Evolutionary conservation across 1,139 yeast genomes (phyloP).

Genomic region (Candida neerlandica): DNA sequence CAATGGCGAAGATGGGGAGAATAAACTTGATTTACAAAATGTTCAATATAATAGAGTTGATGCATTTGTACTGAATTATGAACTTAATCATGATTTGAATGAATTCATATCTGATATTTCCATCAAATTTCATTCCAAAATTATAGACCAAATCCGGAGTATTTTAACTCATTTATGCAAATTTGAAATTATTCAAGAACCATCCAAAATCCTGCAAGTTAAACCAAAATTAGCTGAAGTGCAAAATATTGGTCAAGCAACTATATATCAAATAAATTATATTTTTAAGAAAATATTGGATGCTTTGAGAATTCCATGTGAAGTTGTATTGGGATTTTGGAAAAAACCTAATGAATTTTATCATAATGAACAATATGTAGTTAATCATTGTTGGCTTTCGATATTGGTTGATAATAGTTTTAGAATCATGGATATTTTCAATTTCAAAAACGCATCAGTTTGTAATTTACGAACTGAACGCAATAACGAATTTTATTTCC

Average conservation of each 20-base stretch:
- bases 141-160: conserved; percentile 40
- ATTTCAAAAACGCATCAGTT: conserved; percentile 38
- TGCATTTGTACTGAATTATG: conserved; percentile 35
- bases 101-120: conserved; percentile 50
- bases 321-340: conserved; percentile 79
- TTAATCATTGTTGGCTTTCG: conserved; percentile 90
- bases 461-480: conserved; percentile 35
- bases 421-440: conserved; percentile 65
- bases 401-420: conserved; percentile 75
- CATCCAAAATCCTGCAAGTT: conserved; percentile 37
- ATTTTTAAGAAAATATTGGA: conserved; percentile 74
- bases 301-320: conserved; percentile 70
- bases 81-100: conserved; percentile 36
- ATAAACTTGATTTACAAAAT: conserved; percentile 20
- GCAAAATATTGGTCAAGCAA: conserved; percentile 41
- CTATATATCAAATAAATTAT: conserved; percentile 77
- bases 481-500: conserved; percentile 65
- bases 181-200: conserved; percentile 42
- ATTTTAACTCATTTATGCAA: conserved; percentile 44
- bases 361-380: conserved; percentile 54
- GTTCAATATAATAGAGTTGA: conserved; percentile 29
- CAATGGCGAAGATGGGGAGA: no score
- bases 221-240: conserved; percentile 47
- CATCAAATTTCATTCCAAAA: conserved; percentile 40
- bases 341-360: conserved; percentile 70